Evolutionary conservation across 192 early-diverging fungal species (phyloP), one percentile per base, ranked within the genome.

Genomic region (Rhizoclosmatium sp.): DNA sequence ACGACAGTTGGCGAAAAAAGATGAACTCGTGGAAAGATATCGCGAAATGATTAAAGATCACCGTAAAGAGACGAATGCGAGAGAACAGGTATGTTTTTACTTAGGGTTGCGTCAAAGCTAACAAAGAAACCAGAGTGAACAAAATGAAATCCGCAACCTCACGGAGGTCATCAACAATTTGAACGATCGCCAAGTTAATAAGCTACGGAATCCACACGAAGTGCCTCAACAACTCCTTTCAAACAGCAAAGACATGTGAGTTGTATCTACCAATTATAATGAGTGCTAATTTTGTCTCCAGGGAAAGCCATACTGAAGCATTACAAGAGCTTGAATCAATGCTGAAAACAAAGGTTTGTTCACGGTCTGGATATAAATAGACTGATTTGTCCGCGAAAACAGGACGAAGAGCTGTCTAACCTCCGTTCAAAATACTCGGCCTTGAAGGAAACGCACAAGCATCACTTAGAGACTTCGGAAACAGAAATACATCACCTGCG

Each of bases 1-100:
- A 71, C 45, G 70, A n/a, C 88, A 89, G 60, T 59, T 89, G 2
- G 39, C 21, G 1, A 64, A 74, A 19, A 89, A 89, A 67, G 80
- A 83, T 40, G 79, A 82, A 56, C 21, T 86, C 48, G 65, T 87
- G 2, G 80, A 84, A 51, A 84, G 86, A 56, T 87, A 87, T 64
- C 81, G 80, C 1, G 68, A 76, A n/a, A 89, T 87, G 84, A 49
- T 87, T 3, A 69, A 61, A n/a, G 77, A 66, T 19, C 51, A 71
- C 4, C 71, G 82, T 59, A 85, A 79, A 59, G 82, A 84, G 12
- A 65, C 81, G 56, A 62, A 47, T 41, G n/a, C 9, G 31, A 74
- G 77, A 64, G 59, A 81, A 60, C 56, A 76, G 54, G 84, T 75
- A 21, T 10, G 5, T 16, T 60, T 48, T 54, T 54, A 12, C 51